Conservation (phyloP, 2,329 filamentous ascomycete species). For the Keithomyces neogunnii region DNA sequence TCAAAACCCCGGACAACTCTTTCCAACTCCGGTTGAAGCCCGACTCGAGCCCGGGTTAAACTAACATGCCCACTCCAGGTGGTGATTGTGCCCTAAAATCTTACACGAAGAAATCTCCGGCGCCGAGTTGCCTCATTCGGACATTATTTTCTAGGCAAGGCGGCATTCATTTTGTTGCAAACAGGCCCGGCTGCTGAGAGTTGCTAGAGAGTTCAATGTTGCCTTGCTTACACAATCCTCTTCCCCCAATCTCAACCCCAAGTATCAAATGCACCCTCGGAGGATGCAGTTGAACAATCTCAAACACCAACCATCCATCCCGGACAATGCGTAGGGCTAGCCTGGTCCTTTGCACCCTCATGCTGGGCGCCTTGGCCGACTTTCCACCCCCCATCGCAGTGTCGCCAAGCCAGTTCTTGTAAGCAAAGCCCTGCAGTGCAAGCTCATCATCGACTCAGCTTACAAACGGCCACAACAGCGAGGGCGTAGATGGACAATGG, state of each 20-base stretch:
- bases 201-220: no score
- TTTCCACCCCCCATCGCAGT: slow-evolving; percentile 5
- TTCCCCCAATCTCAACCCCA: no score
- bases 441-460: background rate
- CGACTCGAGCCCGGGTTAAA: background rate
- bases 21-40: background rate
- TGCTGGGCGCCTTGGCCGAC: background rate
- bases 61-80: background rate
- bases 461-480: background rate
- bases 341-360: background rate
- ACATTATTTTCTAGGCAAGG: no score
- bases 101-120: no score
- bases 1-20: background rate
- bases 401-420: slow-evolving; percentile 9
- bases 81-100: background rate
- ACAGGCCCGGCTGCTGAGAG: no score
- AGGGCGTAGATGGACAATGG: slow-evolving; percentile 8
- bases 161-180: no score
- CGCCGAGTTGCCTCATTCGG: no score
- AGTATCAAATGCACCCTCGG: no score
- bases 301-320: background rate
- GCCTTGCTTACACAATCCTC: no score
- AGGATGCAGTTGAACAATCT: no score
- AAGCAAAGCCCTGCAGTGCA: background rate
- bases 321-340: background rate